Percentiles rank a stretch among this genome's conserved stretches.
Evolutionary conservation across 768 basidiomycete species (phyloP).

Genomic region (Goffeauzyma gilvescens): DNA sequence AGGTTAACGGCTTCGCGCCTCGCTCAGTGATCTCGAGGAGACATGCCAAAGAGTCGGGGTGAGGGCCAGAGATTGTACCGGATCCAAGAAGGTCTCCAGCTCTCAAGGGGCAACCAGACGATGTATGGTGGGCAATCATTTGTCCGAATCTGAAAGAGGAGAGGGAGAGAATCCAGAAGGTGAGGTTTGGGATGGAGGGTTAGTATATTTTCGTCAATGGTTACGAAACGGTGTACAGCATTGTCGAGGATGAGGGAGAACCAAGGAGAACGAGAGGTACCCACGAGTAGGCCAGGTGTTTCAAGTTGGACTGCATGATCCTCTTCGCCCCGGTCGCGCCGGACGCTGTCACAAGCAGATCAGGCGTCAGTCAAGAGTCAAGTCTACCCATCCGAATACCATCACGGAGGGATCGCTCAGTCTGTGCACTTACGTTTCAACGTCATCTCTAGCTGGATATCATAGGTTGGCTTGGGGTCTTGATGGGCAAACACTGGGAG

Average conservation of each 20-base stretch:
- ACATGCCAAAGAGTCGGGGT: slow-evolving; percentile 3
- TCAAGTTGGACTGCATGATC: slow-evolving; percentile 5
- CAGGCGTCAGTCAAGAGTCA: too few species aligned
- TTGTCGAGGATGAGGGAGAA: not conserved
- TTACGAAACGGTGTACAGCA: too few species aligned
- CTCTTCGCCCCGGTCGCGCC: not conserved
- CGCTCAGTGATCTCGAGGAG: slow-evolving; percentile 12
- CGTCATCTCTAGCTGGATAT: slow-evolving; percentile 3
- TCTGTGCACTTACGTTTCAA: slow-evolving; percentile 1
- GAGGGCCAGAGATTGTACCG: slow-evolving; percentile 14
- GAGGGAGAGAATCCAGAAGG: too few species aligned
- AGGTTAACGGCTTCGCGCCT: slow-evolving; percentile 10
- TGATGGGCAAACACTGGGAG: too few species aligned
- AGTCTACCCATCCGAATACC: too few species aligned
- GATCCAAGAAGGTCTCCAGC: slow-evolving; percentile 18
- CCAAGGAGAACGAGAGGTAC: not conserved
- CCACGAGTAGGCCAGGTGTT: slow-evolving; percentile 11
- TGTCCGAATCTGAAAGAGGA: slow-evolving; percentile 14
- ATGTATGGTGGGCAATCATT: slow-evolving; percentile 14
- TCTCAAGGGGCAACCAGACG: slow-evolving; percentile 9
- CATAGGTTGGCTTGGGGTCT: slow-evolving; percentile 1
- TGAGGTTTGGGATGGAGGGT: not conserved
- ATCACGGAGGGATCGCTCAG: too few species aligned
- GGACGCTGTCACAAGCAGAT: not conserved
- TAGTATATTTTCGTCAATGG: not conserved